Conservation (phyloP, 345 rosid genomes). For the Salix exigua region DNA sequence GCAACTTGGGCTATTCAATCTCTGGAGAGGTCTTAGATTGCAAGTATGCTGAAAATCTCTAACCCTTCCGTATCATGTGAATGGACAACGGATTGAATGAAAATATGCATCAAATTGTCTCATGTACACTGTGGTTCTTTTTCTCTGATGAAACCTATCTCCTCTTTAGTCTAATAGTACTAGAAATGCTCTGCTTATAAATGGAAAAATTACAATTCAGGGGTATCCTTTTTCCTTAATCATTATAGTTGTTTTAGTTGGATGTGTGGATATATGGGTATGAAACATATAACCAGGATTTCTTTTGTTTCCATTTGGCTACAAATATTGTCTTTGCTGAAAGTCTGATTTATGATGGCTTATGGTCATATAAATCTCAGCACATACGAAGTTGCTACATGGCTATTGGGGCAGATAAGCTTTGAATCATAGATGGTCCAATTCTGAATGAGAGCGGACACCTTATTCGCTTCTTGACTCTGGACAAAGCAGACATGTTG, state of each 20-base stretch:
- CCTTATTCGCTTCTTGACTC: slow-evolving; percentile 79
- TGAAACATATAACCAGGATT: neutral
- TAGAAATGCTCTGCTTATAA: too few species aligned
- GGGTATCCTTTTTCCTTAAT: too few species aligned
- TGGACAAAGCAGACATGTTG: slow-evolving; percentile 81
- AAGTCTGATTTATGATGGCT: slow-evolving; percentile 1
- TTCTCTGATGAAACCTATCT: neutral
- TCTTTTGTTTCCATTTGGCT: neutral
- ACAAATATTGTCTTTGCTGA: neutral
- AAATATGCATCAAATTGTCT: neutral
- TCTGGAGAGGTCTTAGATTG: slow-evolving; percentile 94
- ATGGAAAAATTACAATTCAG: too few species aligned
- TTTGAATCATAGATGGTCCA: slow-evolving; percentile 88
- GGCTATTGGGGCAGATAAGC: slow-evolving; percentile 93
- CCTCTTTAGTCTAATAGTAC: neutral
- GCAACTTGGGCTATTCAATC: slow-evolving; percentile 90
- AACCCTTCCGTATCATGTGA: neutral
- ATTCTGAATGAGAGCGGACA: slow-evolving; percentile 74
- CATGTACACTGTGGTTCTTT: neutral
- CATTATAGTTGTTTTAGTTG: too few species aligned
- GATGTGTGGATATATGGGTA: neutral
- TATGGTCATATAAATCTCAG: slow-evolving; percentile 39
- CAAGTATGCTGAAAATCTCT: slow-evolving; percentile 54
- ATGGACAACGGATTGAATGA: neutral
- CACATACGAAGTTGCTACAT: slow-evolving; percentile 95